Evolutionary conservation across 148 eudicot species (phyloP), one percentile per base, ranked within the genome.

Genomic region (Spergularia bocconei): DNA sequence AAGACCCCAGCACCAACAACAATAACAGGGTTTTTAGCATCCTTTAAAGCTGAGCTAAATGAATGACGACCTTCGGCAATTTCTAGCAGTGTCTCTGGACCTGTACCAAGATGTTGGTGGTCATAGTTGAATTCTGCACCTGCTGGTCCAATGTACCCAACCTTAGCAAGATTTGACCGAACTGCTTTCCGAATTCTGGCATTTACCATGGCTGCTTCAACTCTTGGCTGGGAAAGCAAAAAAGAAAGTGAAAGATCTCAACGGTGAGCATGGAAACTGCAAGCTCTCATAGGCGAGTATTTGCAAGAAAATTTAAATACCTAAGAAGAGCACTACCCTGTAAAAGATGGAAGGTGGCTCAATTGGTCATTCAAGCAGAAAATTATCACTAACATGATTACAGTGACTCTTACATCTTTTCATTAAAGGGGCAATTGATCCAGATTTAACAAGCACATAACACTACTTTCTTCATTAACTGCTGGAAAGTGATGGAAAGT

Each of bases 141-240:
- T 59, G 91, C 79, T 59, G 97, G 91, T 75, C 98, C 98, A 67
- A 94, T 77, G 23, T 94, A 94, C 41, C 91, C 98, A 41, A 94
- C 98, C 83, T 85, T 94, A 16, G 96, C 96, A 41, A 72, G 82
- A 48, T 81, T 89, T 71, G 85, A 86, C 52, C 87, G 80, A 4
- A 86, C 99, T 33, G 94, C 84, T 84, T 95, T 95, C n/a, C 86
- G 84, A 78, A 95, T 95, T 84, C 97, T 84, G 76, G 99, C 97
- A 86, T 95, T 95, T 36, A 95, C 99, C 94, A 95, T 90, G 50
- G 97, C 96, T 84, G 97, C 99, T 84, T 95, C 99, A 23, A 95
- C 93, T 67, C 99, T 88, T 77, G 99, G 99, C 99, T 95, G 94
- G 52, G n/a, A 85, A 76, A 59, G 53, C 23, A 52, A 39, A 11